Evolutionary conservation across 192 early-diverging fungal genomes (phyloP), one percentile per base, ranked within the genome.

Genomic region (Spinellus fusiger): DNA sequence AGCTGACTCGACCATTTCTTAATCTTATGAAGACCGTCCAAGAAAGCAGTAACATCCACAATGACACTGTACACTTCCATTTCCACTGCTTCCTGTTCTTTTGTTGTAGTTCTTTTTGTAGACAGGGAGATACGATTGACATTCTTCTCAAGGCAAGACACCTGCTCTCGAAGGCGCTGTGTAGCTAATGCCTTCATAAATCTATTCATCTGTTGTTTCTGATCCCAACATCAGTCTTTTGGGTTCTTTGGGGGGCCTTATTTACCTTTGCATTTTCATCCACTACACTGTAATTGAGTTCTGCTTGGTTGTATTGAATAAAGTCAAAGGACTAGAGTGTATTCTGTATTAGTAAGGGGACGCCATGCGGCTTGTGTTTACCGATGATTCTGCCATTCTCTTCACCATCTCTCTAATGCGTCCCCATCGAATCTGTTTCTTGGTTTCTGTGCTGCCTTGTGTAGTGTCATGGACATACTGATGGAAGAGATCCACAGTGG

Each of bases 31-130:
- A 84, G 56, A 29, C 62, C 66, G 63, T 80, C 77, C 28, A 81
- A 61, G 10, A 84, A 67, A 0, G 71, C 74, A 0, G 73, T 75
- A 6, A 75, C 74, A 56, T 81, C 82, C 34, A 81, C 66, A 0
- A 84, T 65, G 37, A 68, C 66, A 1, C 61, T 64, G 18, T 57
- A 62, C 1, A 68, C 33, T 16, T 59, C 50, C 20, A 54, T 32
- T 44, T 61, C 54, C 8, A 4, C 18, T 28, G 16, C 22, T 31
- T 54, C 37, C 48, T 54, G 37, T 8, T 28, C 40, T 7, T 35
- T 56, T 20, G 23, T 59, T 12, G 13, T 38, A 28, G 28, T 28
- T 18, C 31, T 37, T 15, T 37, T 20, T 1, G 61, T 15, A 26
- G 49, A 15, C 9, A 61, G 22, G 1, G 59, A 29, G 47, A 75